Base-by-base conservation (phyloP, 495 filamentous ascomycete genomes). In the Bathelium albidoporum region DNA sequence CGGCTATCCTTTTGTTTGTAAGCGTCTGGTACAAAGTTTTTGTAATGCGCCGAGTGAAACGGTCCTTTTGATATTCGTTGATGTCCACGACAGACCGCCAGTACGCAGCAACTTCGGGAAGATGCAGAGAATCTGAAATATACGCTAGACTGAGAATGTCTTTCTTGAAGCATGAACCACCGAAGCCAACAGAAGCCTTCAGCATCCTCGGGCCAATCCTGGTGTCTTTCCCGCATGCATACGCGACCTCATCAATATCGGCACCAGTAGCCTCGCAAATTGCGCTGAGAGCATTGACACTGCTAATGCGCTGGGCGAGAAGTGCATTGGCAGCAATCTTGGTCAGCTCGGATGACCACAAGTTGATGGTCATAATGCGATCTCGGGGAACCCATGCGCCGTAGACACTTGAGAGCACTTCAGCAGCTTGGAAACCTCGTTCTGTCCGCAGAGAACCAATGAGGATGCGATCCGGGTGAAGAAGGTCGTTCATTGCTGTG, bases 281-380 rank as follows among this genome's bases (percentile, higher is more conserved):
- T 0, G 71, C 69, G 43, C 67, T 71, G n/a, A 73, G 59, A 2
- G 88, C 84, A 73, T 95, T 94, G 69, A 91, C 87, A 73, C 85
- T 90, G 73, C 86, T 90, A 67, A 94, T 90, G 28, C 89, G 82
- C 70, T 94, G 89, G 0, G 89, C 89, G 20, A 94, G 77, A 79
- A 94, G 84, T 4, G 89, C 85, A 68, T 94, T 94, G 20, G 89
- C 88, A 1, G 87, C 87, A 2, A 94, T 78, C 73, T 93, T 94
- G 5, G 88, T 78, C 7, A 94, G 78, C 74, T 94, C 89, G 0
- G 88, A 89, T 9, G 89, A 91, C 83, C 87, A 93, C 0, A 87
- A 74, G 70, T 91, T 89, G 69, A 87, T 85, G 10, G 83, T 86
- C 26, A 91, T 75, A 66, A 94, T 89, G 11, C 82, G 81, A 1